Conservation (phyloP, 1,139 yeast genomes). For the Yamadazyma dendronema region DNA sequence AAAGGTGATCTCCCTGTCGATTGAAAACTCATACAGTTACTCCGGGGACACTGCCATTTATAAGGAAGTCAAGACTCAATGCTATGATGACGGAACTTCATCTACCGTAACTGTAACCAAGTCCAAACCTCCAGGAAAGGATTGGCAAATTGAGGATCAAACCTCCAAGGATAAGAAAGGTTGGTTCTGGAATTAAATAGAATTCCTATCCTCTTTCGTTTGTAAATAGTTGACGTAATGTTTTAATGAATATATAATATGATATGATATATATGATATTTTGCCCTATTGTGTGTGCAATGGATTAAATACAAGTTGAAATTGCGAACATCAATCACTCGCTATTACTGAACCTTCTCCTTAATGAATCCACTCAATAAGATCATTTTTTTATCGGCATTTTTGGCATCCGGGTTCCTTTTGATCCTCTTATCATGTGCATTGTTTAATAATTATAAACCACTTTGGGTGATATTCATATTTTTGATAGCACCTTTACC, state of each 20-base stretch:
- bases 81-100: slow-evolving; percentile 67
- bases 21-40: slow-evolving; percentile 44
- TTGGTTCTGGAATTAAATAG: slow-evolving; percentile 24
- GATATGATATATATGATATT: background rate
- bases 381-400: slow-evolving; percentile 67
- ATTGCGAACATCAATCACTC: background rate
- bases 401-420: slow-evolving; percentile 73
- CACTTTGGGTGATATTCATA: slow-evolving; percentile 63
- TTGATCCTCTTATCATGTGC: slow-evolving; percentile 73
- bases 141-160: slow-evolving; percentile 32
- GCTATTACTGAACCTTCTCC: too few relatives aligned
- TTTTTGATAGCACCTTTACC: slow-evolving; percentile 74
- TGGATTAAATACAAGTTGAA: background rate
- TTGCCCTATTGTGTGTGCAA: too few relatives aligned
- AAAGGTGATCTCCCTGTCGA: slow-evolving; percentile 50
- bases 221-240: slow-evolving; percentile 3
- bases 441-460: slow-evolving; percentile 66
- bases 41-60: slow-evolving; percentile 51
- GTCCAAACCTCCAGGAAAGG: slow-evolving; percentile 29
- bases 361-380: slow-evolving; percentile 62
- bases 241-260: too few relatives aligned
- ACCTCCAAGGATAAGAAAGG: slow-evolving; percentile 13
- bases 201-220: background rate
- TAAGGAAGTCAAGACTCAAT: slow-evolving; percentile 50
- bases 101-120: slow-evolving; percentile 36